Evolutionary conservation across 208 protist genomes (phyloP).

Genomic region (Acanthamoeba triangularis): DNA sequence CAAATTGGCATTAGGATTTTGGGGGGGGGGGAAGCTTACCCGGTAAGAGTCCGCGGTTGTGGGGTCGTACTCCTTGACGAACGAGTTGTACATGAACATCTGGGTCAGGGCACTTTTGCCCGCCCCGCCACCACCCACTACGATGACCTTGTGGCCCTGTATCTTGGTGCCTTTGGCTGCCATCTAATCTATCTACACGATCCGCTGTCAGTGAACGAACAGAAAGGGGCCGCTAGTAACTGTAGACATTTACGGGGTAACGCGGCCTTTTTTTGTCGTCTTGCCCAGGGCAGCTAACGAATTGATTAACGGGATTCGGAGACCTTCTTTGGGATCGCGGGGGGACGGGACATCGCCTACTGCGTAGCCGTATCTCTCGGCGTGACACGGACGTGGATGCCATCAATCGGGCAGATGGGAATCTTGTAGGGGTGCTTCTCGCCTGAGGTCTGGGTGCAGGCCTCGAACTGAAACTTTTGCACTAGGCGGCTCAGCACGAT

Average conservation of each 20-base stretch:
- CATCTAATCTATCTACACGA: background rate
- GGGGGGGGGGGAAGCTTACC: background rate
- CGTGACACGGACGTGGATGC: background rate
- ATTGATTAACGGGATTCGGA: too few species aligned
- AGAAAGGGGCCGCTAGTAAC: too few species aligned
- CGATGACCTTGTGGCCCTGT: conserved; percentile 33
- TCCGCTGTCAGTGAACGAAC: too few species aligned
- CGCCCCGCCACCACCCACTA: conserved; percentile 80
- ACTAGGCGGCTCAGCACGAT: conserved; percentile 11
- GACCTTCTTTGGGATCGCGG: too few species aligned
- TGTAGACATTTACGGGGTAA: too few species aligned
- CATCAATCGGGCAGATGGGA: background rate
- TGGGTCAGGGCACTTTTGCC: conserved; percentile 86
- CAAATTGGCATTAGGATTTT: background rate
- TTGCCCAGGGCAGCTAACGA: too few species aligned
- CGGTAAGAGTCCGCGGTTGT: conserved; percentile 85
- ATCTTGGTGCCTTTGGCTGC: background rate
- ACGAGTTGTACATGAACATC: conserved; percentile 87
- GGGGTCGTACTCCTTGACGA: conserved; percentile 90
- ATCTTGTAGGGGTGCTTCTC: conserved; percentile 35
- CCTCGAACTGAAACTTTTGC: background rate
- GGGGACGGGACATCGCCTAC: background rate
- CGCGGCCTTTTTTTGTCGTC: too few species aligned
- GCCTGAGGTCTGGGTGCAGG: background rate
- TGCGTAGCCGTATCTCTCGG: background rate